Percentiles rank a stretch among this genome's conserved stretches.
Evolutionary conservation across 1,284 basidiomycete species (phyloP).

Genomic region (Moniliella sp.): DNA sequence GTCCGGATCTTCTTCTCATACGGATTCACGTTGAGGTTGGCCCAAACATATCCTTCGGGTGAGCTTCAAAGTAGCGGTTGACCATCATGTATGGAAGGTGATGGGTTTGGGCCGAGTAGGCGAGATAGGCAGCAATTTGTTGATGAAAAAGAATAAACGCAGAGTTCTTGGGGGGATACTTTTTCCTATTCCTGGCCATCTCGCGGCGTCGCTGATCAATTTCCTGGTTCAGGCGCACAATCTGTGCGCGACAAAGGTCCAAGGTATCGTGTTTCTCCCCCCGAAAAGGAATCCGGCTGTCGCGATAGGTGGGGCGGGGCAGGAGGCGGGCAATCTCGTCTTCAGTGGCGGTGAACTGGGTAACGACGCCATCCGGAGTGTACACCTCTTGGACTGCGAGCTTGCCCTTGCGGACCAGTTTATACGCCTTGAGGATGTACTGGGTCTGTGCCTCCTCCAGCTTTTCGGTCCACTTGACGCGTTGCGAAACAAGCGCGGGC

Average conservation of each 20-base stretch:
- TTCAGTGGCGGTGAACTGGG: conserved; percentile 74
- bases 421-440: conserved; percentile 52
- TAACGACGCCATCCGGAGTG: no score
- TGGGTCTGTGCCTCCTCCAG: conserved; percentile 65
- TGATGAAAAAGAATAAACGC: conserved; percentile 72
- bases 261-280: conserved; percentile 61
- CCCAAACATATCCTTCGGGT: conserved; percentile 61
- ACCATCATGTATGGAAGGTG: conserved; percentile 26
- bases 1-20: conserved; percentile 54
- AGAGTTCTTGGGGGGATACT: conserved; percentile 41
- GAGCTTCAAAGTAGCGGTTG: conserved; percentile 15
- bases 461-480: conserved; percentile 50
- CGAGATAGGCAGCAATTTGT: conserved; percentile 48
- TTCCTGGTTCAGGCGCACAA: conserved; percentile 39
- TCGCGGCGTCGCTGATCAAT: conserved; percentile 44
- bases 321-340: conserved; percentile 49
- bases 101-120: conserved; percentile 11
- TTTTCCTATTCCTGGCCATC: conserved; percentile 40
- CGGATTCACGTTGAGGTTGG: conserved; percentile 63
- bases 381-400: no score
- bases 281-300: conserved; percentile 41
- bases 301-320: no score
- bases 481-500: conserved; percentile 59
- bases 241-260: conserved; percentile 53
- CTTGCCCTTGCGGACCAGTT: conserved; percentile 37